These are phyloP conservation scores for Psidium guajava DNA, from an alignment of 345 rosid genomes.

Conservation along the genomic window DNA sequence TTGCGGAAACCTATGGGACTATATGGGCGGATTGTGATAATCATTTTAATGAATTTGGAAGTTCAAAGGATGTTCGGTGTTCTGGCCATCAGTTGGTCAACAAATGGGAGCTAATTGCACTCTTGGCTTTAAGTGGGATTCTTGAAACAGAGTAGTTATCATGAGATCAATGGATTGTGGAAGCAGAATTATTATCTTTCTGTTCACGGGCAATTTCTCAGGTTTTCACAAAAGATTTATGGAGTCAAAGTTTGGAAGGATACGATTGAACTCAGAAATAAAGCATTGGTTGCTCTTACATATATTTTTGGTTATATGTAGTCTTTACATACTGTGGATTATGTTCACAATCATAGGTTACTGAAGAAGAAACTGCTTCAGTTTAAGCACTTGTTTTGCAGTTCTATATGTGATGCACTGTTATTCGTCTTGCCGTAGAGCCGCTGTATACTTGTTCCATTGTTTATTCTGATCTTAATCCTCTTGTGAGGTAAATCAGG, in stretches of 20 bases:
- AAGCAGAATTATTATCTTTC: not conserved
- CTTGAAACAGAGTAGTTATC: not conserved
- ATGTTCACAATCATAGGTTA: not conserved
- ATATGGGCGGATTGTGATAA: not conserved
- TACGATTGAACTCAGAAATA: not conserved
- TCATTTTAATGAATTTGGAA: not conserved
- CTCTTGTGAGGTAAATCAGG: constrained; percentile 19
- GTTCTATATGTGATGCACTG: not conserved
- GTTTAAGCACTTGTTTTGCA: not conserved
- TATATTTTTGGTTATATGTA: not conserved
- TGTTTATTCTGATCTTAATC: not conserved
- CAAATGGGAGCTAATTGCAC: not conserved
- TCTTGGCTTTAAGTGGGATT: not conserved
- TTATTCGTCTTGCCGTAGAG: not conserved
- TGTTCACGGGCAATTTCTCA: not conserved
- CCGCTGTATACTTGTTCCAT: not conserved
- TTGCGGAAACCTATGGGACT: not conserved
- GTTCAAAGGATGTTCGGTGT: not conserved
- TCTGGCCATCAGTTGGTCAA: not conserved
- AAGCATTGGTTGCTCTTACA: not conserved
- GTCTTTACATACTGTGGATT: not conserved
- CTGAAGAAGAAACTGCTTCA: not conserved
- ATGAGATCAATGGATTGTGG: not conserved
- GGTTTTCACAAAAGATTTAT: not conserved
- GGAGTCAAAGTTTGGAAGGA: not conserved